Evolutionary conservation across 2,329 filamentous ascomycete genomes (phyloP).

Genomic region (Aspergillus sp.): DNA sequence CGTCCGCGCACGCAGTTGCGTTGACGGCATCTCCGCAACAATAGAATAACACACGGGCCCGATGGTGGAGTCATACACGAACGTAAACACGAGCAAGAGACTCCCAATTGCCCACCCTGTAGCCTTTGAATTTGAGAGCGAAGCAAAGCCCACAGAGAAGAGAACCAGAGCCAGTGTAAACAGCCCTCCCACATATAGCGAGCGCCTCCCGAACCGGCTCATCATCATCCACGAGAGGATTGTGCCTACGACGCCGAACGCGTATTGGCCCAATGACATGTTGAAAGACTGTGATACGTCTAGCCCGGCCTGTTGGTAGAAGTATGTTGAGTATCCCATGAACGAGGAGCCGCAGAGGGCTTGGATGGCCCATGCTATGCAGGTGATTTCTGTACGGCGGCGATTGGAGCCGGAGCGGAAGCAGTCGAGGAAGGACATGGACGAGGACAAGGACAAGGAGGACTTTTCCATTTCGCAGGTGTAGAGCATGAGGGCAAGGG

Average conservation of each 20-base stretch:
- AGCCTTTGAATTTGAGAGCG: neutral
- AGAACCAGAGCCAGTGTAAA: conserved; percentile 24
- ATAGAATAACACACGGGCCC: conserved; percentile 56
- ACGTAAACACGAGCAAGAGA: conserved; percentile 6
- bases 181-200: conserved; percentile 30
- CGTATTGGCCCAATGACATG: conserved; percentile 11
- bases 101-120: conserved; percentile 6
- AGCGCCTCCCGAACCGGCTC: conserved; percentile 4
- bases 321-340: conserved; percentile 12
- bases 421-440: conserved; percentile 1
- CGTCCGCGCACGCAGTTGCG: conserved; percentile 55
- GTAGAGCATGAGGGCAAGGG: conserved; percentile 7
- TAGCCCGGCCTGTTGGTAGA: conserved; percentile 13
- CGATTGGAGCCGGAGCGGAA: neutral
- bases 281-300: conserved; percentile 12
- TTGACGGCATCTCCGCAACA: conserved; percentile 55
- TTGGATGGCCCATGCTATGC: conserved; percentile 11
- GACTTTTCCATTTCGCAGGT: conserved; percentile 4
- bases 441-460: neutral
- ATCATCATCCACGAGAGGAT: conserved; percentile 12
- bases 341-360: conserved; percentile 12
- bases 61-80: conserved; percentile 25
- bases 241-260: conserved; percentile 9
- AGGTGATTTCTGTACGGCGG: conserved; percentile 12
- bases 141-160: neutral